Evolutionary conservation across 305 asterid genomes (phyloP).

Genomic region (Fraxinus angustifolia): DNA sequence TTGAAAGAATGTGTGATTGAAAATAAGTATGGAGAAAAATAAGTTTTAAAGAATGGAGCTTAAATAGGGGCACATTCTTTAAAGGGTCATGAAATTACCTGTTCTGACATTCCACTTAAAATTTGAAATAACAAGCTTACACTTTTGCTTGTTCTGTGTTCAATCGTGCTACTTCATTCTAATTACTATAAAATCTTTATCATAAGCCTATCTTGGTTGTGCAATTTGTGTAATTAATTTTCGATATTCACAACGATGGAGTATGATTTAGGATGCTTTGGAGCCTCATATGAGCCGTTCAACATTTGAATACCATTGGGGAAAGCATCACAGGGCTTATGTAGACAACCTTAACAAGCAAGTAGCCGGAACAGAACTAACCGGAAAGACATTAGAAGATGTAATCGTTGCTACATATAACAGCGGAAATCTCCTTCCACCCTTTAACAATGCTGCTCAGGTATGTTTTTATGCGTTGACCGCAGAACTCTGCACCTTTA

Average conservation of each 20-base stretch:
- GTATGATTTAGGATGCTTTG: slow-evolving; percentile 62
- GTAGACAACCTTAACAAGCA: slow-evolving; percentile 95
- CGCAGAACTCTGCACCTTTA: neutral
- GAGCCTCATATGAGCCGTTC: slow-evolving; percentile 91
- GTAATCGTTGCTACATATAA: slow-evolving; percentile 61
- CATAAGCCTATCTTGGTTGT: neutral
- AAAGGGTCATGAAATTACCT: neutral
- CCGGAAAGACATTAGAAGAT: slow-evolving; percentile 59
- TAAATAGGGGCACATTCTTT: neutral
- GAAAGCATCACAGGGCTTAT: slow-evolving; percentile 87
- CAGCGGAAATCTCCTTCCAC: slow-evolving; percentile 78
- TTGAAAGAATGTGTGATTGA: neutral
- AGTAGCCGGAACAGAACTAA: slow-evolving; percentile 75
- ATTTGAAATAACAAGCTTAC: neutral
- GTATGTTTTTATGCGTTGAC: slow-evolving; percentile 26
- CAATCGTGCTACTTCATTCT: neutral
- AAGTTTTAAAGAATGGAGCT: neutral
- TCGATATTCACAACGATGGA: slow-evolving; percentile 8
- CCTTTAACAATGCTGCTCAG: slow-evolving; percentile 98
- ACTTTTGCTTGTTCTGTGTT: neutral
- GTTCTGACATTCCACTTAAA: neutral
- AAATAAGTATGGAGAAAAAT: neutral
- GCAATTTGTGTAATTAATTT: neutral
- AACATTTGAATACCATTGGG: slow-evolving; percentile 93
- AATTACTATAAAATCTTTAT: neutral